Evolutionary conservation across 164 flowering plant genomes (phyloP), one percentile per base, ranked within the genome.

Genomic region (Echeveria elegans): DNA sequence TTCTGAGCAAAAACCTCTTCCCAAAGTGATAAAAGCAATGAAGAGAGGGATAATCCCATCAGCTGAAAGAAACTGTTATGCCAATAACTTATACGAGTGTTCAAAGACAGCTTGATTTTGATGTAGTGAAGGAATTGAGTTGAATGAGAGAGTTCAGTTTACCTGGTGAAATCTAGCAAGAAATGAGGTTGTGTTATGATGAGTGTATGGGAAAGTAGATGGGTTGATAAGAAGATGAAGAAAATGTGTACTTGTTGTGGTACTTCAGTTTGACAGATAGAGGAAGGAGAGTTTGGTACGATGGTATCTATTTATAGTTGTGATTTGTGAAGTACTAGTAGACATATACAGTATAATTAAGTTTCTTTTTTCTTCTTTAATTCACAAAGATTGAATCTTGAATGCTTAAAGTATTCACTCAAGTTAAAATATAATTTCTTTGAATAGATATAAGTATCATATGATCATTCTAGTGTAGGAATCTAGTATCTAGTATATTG

Each of bases 31-130:
- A 18, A 7, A 7, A 78, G 66, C n/a, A 74, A 31, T 10, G 84
- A 81, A 24, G 58, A 52, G 58, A 78, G 63, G n/a, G 78, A 76
- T 63, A 78, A 71, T 1, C 82, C 82, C 78, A 78, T 78, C 59
- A 34, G 19, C 58, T 61, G 61, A 70, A 10, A 24, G 30, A 4
- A 24, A 18, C 16, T 40, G 11, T 28, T 28, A 63, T 15, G n/a
- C 6, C 29, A 18, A 63, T 63, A 18, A 63, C 14, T 48, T 48
- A 38, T 38, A 14, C 23, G 8, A 48, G 28, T 23, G 4, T 52
- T 34, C 5, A 1, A 23, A 52, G 26, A 5, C 53, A 16, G n/a
- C 24, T 48, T n/a, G 24, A 48, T n/a, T n/a, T n/a, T n/a, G 23
- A 48, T 48, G 53, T 16, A 24, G 7, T 52, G 28, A 52, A 52